Evolutionary conservation across 306 rosid species (phyloP).

Genomic region (Cucurbita ficifolia): DNA sequence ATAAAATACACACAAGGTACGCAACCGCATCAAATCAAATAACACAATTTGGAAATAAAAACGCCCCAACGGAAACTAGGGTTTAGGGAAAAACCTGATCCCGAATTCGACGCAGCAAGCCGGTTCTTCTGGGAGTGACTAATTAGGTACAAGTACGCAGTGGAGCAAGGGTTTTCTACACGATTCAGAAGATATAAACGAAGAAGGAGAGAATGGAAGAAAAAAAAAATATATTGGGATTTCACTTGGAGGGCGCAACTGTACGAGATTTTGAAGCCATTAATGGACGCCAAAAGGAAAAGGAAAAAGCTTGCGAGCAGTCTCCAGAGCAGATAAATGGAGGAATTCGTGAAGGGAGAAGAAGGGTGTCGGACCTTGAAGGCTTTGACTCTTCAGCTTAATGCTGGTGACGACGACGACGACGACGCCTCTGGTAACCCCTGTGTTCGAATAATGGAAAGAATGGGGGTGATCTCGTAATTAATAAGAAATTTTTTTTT

Average conservation of each 20-base stretch:
- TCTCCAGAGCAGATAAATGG: slow-evolving; percentile 6
- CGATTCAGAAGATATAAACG: slow-evolving; percentile 10
- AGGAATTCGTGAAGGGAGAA: slow-evolving; percentile 2
- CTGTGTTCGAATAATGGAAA: slow-evolving; percentile 22
- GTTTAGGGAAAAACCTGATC: slow-evolving; percentile 35
- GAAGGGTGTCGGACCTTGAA: slow-evolving; percentile 26
- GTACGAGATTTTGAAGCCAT: slow-evolving; percentile 13
- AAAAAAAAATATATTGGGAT: background rate
- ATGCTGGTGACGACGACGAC: slow-evolving; percentile 44
- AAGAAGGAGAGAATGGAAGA: background rate
- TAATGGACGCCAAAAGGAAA: background rate
- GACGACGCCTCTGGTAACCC: slow-evolving; percentile 35
- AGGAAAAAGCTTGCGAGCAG: background rate
- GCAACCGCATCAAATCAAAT: slow-evolving; percentile 30
- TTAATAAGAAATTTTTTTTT: background rate
- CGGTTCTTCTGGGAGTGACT: slow-evolving; percentile 9
- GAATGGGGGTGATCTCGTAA: slow-evolving; percentile 32
- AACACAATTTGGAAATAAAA: slow-evolving; percentile 16
- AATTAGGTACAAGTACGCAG: slow-evolving; percentile 16
- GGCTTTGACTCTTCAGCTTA: slow-evolving; percentile 47
- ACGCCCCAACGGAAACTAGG: slow-evolving; percentile 49
- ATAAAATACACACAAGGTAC: slow-evolving; percentile 3
- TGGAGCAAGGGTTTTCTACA: slow-evolving; percentile 38
- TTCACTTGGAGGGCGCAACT: slow-evolving; percentile 16
- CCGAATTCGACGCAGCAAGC: slow-evolving; percentile 12